Evolutionary conservation across 2,329 filamentous ascomycete species (phyloP).

Genomic region (Aschersonia sp.): DNA sequence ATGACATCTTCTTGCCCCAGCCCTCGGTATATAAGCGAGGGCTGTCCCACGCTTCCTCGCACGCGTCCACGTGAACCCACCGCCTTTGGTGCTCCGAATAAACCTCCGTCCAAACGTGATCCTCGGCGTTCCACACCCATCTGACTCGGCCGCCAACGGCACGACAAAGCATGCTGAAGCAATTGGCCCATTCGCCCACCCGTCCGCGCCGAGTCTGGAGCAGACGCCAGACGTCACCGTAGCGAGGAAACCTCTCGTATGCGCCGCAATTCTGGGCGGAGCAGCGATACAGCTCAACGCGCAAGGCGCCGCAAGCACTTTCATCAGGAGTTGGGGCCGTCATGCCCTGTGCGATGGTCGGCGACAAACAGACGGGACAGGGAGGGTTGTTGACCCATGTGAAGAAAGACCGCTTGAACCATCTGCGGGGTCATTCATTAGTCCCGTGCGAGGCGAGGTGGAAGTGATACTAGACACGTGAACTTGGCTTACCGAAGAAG

Average conservation of each 20-base stretch:
- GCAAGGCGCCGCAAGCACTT: conserved; percentile 69
- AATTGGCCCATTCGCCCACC: conserved; percentile 94
- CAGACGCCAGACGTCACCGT: conserved; percentile 87
- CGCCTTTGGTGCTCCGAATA: conserved; percentile 87
- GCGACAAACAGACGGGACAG: conserved; percentile 67
- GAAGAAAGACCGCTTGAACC: conserved; percentile 95
- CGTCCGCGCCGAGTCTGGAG: conserved; percentile 76
- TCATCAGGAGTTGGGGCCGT: conserved; percentile 79
- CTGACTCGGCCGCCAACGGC: conserved; percentile 81
- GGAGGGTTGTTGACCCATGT: conserved; percentile 92
- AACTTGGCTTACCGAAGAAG: conserved; percentile 53
- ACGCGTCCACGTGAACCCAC: conserved; percentile 95
- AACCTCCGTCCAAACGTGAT: conserved; percentile 95
- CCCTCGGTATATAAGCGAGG: conserved; percentile 85
- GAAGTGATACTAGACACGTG: background rate
- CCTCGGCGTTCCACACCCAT: conserved; percentile 97
- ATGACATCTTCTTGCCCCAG: conserved; percentile 93
- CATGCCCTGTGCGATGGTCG: conserved; percentile 71
- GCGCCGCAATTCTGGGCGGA: conserved; percentile 59
- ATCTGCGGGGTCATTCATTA: conserved; percentile 24
- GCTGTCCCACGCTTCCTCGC: conserved; percentile 91
- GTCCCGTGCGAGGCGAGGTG: background rate
- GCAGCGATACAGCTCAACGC: conserved; percentile 85
- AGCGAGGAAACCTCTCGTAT: conserved; percentile 83
- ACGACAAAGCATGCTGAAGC: conserved; percentile 95